phyloP scores from a whole-genome alignment of 2,329 filamentous ascomycete genomes.

The Nannizziopsis barbatae region DNA sequence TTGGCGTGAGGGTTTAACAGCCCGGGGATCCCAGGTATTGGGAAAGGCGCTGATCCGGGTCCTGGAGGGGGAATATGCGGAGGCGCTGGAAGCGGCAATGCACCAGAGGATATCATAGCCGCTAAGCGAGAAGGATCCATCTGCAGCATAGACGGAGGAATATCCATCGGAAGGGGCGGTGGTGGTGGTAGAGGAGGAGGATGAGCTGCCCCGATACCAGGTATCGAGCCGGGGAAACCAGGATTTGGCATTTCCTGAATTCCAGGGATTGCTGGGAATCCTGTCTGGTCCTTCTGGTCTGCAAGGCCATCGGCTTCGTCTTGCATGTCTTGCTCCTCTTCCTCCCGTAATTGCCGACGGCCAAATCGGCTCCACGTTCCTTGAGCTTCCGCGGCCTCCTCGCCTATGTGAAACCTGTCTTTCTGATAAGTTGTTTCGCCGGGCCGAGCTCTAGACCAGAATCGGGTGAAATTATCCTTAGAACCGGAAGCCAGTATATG shows the following conservation, averaged over 20 bases:
- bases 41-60: conserved; percentile 12
- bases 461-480: conserved; percentile 91
- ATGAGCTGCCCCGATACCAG: conserved; percentile 39
- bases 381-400: conserved; percentile 81
- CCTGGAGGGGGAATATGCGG: conserved; percentile 11
- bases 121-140: conserved; percentile 37
- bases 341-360: conserved; percentile 69
- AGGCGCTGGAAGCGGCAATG: conserved; percentile 8
- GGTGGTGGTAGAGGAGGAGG: conserved; percentile 24
- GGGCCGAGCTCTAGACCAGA: conserved; percentile 85
- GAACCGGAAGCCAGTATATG: conserved; percentile 92
- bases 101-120: conserved; percentile 28
- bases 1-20: conserved; percentile 18
- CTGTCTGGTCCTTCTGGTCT: conserved; percentile 71
- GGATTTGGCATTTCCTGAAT: conserved; percentile 47
- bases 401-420: conserved; percentile 90
- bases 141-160: conserved; percentile 34
- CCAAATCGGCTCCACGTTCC: conserved; percentile 85
- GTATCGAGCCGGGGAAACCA: conserved; percentile 33
- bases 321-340: conserved; percentile 86
- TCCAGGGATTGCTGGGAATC: conserved; percentile 41
- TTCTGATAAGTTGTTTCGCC: conserved; percentile 77
- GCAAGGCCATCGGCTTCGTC: conserved; percentile 88
- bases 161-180: conserved; percentile 20
- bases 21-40: conserved; percentile 10